Evolutionary conservation across 176 grass and related monocot species (phyloP).

Genomic region (Bothriochloa decipiens): DNA sequence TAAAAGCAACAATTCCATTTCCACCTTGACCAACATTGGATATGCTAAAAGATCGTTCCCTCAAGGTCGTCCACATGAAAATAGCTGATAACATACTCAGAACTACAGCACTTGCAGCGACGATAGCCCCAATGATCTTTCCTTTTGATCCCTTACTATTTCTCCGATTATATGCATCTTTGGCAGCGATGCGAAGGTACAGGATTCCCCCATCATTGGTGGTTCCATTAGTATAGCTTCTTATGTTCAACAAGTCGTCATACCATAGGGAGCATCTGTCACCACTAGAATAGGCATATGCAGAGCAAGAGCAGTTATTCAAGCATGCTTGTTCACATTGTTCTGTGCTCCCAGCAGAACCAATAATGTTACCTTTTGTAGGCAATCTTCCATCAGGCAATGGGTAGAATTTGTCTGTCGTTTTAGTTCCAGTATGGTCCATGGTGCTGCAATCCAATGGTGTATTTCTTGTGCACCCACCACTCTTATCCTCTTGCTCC

Average conservation of each 20-base stretch:
- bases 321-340: constrained; percentile 14
- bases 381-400: constrained; percentile 40
- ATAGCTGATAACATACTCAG: constrained; percentile 11
- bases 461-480: constrained; percentile 55
- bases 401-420: constrained; percentile 52
- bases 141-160: constrained; percentile 27
- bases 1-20: constrained; percentile 37
- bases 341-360: constrained; percentile 10
- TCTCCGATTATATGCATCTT: constrained; percentile 32
- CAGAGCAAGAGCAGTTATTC: constrained; percentile 20
- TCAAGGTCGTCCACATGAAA: constrained; percentile 24
- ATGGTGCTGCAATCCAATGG: constrained; percentile 47
- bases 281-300: constrained; percentile 30
- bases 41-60: neutral
- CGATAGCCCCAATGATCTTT: constrained; percentile 3
- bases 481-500: constrained; percentile 45
- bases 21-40: constrained; percentile 22
- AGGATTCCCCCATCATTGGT: constrained; percentile 9
- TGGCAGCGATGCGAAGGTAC: constrained; percentile 56
- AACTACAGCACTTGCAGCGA: constrained; percentile 10
- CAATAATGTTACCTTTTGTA: constrained; percentile 27
- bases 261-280: constrained; percentile 24
- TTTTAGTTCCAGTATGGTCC: constrained; percentile 18
- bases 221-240: constrained; percentile 25
- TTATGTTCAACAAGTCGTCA: constrained; percentile 52